A percentile compares a stretch with the other conserved stretches of the same genome.
phyloP scores from a whole-genome alignment of 495 filamentous ascomycete genomes.

The Penicillium simplicissimum region DNA sequence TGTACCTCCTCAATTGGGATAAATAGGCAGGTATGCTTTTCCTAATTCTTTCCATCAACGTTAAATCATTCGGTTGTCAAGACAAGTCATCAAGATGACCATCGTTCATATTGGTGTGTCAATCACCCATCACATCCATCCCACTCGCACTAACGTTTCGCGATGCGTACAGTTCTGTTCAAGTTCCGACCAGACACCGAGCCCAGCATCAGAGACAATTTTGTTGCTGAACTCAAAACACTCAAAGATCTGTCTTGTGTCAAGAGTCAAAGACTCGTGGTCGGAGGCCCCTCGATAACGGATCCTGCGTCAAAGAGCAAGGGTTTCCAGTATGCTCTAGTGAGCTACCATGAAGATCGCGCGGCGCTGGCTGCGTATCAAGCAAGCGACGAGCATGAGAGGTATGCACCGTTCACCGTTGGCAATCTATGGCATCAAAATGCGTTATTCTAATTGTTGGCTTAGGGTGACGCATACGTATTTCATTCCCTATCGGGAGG shows the following conservation, averaged over 20 bases:
- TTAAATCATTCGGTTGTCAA: not conserved
- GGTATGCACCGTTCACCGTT: slow-evolving; percentile 27
- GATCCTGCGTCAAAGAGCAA: slow-evolving; percentile 48
- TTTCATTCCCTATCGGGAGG: slow-evolving; percentile 49
- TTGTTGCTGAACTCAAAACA: slow-evolving; percentile 44
- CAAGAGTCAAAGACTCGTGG: slow-evolving; percentile 41
- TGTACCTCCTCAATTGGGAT: not conserved
- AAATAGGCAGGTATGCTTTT: not conserved
- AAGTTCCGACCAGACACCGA: slow-evolving; percentile 42
- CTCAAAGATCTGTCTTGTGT: slow-evolving; percentile 45
- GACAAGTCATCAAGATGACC: slow-evolving; percentile 24
- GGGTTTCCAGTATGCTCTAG: slow-evolving; percentile 46
- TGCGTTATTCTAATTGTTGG: not conserved
- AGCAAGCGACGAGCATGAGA: slow-evolving; percentile 48
- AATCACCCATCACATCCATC: not conserved
- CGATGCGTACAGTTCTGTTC: slow-evolving; percentile 39
- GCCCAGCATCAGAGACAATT: slow-evolving; percentile 35
- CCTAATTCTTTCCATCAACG: not conserved
- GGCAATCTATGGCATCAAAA: not conserved
- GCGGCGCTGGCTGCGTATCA: slow-evolving; percentile 47
- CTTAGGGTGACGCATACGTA: slow-evolving; percentile 44
- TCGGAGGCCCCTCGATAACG: slow-evolving; percentile 49
- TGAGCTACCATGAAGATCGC: slow-evolving; percentile 47
- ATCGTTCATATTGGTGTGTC: slow-evolving; percentile 38
- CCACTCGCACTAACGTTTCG: not conserved